Base-by-base conservation (phyloP, 2,329 filamentous ascomycete genomes). In the Fusarium austroafricanum region DNA sequence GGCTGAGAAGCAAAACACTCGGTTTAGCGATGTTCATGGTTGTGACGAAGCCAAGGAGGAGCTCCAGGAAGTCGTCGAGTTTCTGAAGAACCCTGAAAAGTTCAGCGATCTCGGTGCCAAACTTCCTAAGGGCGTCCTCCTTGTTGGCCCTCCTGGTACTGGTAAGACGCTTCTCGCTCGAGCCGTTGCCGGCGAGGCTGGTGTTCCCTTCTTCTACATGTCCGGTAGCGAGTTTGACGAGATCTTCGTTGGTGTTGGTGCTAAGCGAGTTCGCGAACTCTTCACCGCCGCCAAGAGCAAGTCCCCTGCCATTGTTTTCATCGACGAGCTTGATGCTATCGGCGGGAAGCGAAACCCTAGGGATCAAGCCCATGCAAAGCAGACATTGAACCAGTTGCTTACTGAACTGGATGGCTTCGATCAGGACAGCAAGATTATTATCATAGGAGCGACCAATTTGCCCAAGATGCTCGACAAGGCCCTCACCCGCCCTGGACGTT, bases 151-250 rank as follows among this genome's bases (percentile, higher is more conserved):
- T 76, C 96, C 96, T 52, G 96, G 96, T 82, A 99, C 96, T 64
- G 96, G 96, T 82, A 99, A 99, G 83, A 99, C 96, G 14, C 87
- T 99, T 39, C 87, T 99, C 64, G 96, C 96, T 67, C 91, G 96
- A 75, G 96, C 96, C 55, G 96, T 99, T 63, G 96, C 96, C 46
- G 96, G 96, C 52, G 96, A 99, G 82, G 94, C 96, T 54, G 96
- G 95, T 56, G 96, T 99, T 18, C 96, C 96, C 2, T 99, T 99
- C 86, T 99, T 98, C 86, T 99, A 97, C 86, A 98, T 99, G 95
- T 99, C 96, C 75, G 96, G 96, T 50, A 97, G 93, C 60, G 96
- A 99, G 79, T 99, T 99, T 76, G 96, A 99, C 75, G 96, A 99
- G 80, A 91, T 99, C 52, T 99, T 97, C 75, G 96, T 99, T 35